phyloP scores from a whole-genome alignment of 805 yeast genomes.

The Vanderwaltozyma verrucispora region DNA sequence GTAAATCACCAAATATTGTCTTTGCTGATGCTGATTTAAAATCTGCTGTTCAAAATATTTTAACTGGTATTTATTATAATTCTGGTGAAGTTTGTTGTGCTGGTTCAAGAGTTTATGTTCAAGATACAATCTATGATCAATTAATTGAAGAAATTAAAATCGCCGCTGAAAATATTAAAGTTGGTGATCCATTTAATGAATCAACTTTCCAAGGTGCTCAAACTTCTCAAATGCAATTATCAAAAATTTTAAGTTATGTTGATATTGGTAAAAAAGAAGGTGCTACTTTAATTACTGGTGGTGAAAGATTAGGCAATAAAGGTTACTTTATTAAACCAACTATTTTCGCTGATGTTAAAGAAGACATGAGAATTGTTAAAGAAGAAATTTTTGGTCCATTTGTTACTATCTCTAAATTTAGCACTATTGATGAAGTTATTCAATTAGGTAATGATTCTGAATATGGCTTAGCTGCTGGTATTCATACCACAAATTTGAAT shows the following conservation, averaged over 20 bases:
- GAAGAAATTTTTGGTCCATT: constrained; percentile 95
- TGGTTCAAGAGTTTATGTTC: constrained; percentile 79
- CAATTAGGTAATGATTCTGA: constrained; percentile 64
- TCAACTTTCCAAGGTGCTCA: constrained; percentile 66
- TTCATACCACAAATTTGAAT: constrained; percentile 62
- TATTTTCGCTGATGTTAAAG: constrained; percentile 70
- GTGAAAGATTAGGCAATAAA: constrained; percentile 59
- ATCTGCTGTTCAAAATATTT: constrained; percentile 53
- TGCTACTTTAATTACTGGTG: constrained; percentile 71
- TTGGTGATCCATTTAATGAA: constrained; percentile 73
- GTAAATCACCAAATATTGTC: constrained; percentile 81
- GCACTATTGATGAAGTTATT: constrained; percentile 63
- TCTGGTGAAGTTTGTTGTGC: constrained; percentile 94
- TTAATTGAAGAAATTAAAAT: constrained; percentile 47
- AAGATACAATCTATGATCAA: constrained; percentile 59
- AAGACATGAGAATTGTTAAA: constrained; percentile 61
- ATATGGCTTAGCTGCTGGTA: constrained; percentile 82
- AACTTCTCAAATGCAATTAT: constrained; percentile 56
- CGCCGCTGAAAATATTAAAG: constrained; percentile 42
- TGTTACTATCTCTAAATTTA: constrained; percentile 63
- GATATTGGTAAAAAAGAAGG: constrained; percentile 57
- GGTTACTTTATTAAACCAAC: constrained; percentile 77
- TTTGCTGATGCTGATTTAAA: constrained; percentile 65
- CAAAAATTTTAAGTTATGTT: constrained; percentile 53
- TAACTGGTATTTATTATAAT: constrained; percentile 73